Evolutionary conservation across 495 filamentous ascomycete species (phyloP), one percentile per base, ranked within the genome.

Genomic region (Aspergillus haitiensis): DNA sequence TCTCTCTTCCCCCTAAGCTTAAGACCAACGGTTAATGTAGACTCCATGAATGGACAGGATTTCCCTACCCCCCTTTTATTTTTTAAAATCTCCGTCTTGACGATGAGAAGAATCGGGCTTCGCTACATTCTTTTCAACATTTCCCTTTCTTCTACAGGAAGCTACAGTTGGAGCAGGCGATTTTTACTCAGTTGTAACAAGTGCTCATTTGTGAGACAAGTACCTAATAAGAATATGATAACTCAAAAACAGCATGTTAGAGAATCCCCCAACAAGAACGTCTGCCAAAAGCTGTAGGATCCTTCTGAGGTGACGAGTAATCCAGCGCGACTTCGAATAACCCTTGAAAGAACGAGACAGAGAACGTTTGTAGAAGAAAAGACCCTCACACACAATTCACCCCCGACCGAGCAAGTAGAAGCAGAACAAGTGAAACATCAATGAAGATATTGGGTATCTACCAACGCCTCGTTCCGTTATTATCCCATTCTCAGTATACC

Each of bases 391-490:
- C 63, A 56, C n/a, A 37, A 10, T 40, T 34, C 36, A 32, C 16
- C 13, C 39, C 67, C 62, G 65, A 47, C 59, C 64, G 60, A 66
- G 60, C 66, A 66, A 67, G 65, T 70, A 70, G 55, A 56, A 66
- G 63, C 56, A 72, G 64, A 62, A 70, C 52, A 72, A 64, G 56
- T 63, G 70, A 63, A 70, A 65, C 56, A 70, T 74, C 70, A 72
- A 73, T 73, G 71, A 67, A 70, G 68, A 69, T 70, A 72, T 62
- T 72, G 77, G 77, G 77, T 80, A 80, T 80, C 75, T 78, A 75
- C 69, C 73, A 78, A 78, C 75, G 75, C 77, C 75, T 72, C 75
- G 72, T 76, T 75, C 73, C 74, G 61, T 77, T 75, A 72, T 77
- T 66, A 76, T 76, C 70, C 75, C 66, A 66, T 70, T 69, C 68